A percentile compares a stretch with the other conserved stretches of the same genome.
Evolutionary conservation across 1,284 basidiomycete species (phyloP).

Genomic region (Puccinia polysora): DNA sequence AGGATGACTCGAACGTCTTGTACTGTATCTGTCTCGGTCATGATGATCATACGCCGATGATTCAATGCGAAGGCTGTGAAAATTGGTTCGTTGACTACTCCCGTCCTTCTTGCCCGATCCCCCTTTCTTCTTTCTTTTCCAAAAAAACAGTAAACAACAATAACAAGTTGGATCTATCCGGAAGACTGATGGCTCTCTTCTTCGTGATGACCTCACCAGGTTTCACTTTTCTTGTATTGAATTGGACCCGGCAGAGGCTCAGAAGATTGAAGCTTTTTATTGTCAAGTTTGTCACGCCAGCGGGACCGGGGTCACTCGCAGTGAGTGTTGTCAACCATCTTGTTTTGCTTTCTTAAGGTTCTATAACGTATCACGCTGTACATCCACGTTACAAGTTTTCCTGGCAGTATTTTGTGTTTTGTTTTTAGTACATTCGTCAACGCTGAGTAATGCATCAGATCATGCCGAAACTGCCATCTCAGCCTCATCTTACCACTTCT

Average conservation of each 20-base stretch:
- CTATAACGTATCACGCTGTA: no score
- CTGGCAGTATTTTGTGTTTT: no score
- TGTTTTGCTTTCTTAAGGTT: no score
- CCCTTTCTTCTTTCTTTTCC: not conserved
- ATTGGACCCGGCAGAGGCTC: conserved; percentile 46
- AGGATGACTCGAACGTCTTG: not conserved
- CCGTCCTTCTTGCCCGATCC: not conserved
- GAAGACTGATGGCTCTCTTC: no score
- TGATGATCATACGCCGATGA: conserved; percentile 72
- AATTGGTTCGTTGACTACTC: conserved; percentile 61
- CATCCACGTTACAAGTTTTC: no score
- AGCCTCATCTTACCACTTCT: no score
- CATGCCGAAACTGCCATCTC: no score
- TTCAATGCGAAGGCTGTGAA: conserved; percentile 65
- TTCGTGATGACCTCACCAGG: conserved; percentile 45
- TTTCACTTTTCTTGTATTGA: conserved; percentile 51
- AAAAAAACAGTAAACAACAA: no score
- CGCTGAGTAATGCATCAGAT: no score
- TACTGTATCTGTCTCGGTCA: conserved; percentile 50
- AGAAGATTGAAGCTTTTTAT: conserved; percentile 49
- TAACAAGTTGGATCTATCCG: no score
- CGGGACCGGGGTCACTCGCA: conserved; percentile 48
- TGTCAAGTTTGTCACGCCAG: conserved; percentile 50
- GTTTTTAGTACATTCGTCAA: no score
- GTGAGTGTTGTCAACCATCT: no score